phyloP scores from a whole-genome alignment of 768 basidiomycete species.

The Glaciozyma antarctica region DNA sequence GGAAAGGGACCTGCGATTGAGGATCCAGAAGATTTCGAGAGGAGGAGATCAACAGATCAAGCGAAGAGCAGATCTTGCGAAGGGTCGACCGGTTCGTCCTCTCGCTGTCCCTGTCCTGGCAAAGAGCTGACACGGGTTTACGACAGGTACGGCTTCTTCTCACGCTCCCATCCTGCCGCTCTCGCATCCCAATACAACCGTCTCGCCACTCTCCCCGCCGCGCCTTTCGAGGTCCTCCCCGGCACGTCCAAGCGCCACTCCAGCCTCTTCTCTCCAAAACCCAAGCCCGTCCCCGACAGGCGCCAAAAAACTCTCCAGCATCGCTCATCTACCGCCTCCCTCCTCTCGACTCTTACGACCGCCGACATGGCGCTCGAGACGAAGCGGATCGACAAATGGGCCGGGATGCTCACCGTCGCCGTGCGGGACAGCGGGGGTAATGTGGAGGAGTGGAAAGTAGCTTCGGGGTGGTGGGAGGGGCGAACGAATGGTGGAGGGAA shows the following conservation, averaged over 20 bases:
- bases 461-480: conserved; percentile 11
- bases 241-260: conserved; percentile 28
- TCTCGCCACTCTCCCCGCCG: conserved; percentile 58
- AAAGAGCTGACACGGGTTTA: not conserved
- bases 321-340: conserved; percentile 20
- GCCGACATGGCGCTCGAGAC: conserved; percentile 53
- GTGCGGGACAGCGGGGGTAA: conserved; percentile 69
- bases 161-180: conserved; percentile 49
- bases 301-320: conserved; percentile 23
- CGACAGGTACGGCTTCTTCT: conserved; percentile 82
- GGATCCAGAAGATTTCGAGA: conserved; percentile 37
- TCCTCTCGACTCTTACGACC: conserved; percentile 40
- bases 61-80: conserved; percentile 60
- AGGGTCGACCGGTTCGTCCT: conserved; percentile 54
- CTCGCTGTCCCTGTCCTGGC: not conserved
- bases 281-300: conserved; percentile 41
- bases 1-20: conserved; percentile 42
- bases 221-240: conserved; percentile 53
- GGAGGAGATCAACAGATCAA: conserved; percentile 36
- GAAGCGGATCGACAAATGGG: conserved; percentile 81
- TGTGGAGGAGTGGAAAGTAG: conserved; percentile 59
- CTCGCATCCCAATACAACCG: conserved; percentile 55
- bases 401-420: conserved; percentile 62
- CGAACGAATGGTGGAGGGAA: conserved; percentile 13
- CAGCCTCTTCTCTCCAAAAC: conserved; percentile 29